Evolutionary conservation across 805 yeast species (phyloP).

Genomic region (Komagataella ulmi): DNA sequence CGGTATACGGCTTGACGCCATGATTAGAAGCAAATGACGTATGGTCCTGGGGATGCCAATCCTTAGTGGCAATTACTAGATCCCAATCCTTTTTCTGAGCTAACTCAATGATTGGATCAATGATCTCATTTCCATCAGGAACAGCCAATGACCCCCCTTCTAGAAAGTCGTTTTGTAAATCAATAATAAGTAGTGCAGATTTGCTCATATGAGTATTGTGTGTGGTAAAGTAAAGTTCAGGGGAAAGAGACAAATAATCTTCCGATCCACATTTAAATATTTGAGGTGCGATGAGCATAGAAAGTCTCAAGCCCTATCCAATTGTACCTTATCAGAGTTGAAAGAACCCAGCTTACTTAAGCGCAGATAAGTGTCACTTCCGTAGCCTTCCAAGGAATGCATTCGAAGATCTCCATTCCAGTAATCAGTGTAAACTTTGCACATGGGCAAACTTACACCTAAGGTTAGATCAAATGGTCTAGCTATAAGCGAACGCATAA

Average conservation of each 20-base stretch:
- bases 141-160: slow-evolving; percentile 75
- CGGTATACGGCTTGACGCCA: slow-evolving; percentile 33
- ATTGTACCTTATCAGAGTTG: slow-evolving; percentile 44
- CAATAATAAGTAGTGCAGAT: slow-evolving; percentile 62
- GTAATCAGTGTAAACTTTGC: slow-evolving; percentile 86
- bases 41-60: slow-evolving; percentile 80
- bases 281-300: neutral
- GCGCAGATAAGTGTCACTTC: slow-evolving; percentile 76
- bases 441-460: slow-evolving; percentile 87
- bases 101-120: slow-evolving; percentile 37
- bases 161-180: slow-evolving; percentile 77
- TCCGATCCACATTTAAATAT: neutral
- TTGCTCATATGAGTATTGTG: slow-evolving; percentile 4
- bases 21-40: slow-evolving; percentile 73
- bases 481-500: slow-evolving; percentile 44
- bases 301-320: slow-evolving; percentile 45
- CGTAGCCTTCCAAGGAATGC: slow-evolving; percentile 81
- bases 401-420: slow-evolving; percentile 89
- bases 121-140: slow-evolving; percentile 41
- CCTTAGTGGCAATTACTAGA: slow-evolving; percentile 60
- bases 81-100: slow-evolving; percentile 38
- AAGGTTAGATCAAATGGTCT: slow-evolving; percentile 65
- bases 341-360: slow-evolving; percentile 62
- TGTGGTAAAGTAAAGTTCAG: neutral
- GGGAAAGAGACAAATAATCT: neutral